Conservation (phyloP, 1,139 yeast genomes). For the Protomyces gravidus region DNA sequence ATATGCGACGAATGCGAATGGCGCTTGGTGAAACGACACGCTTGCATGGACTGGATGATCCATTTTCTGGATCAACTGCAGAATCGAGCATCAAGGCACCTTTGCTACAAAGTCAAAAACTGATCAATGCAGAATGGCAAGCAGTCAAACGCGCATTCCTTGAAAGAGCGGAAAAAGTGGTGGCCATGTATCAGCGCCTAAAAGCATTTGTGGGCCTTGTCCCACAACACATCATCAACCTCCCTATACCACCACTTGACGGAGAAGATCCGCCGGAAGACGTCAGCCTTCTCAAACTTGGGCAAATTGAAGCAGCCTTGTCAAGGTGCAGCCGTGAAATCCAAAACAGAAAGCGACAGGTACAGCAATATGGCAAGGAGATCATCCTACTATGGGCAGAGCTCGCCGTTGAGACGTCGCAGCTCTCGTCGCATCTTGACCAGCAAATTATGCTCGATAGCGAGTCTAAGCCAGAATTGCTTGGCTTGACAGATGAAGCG, state of each 20-base stretch:
- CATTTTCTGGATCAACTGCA: not conserved
- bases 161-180: slow-evolving; percentile 12
- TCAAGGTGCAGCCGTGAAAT: slow-evolving; percentile 12
- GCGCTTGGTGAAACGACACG: slow-evolving; percentile 15
- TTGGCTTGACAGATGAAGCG: slow-evolving; percentile 38
- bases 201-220: not conserved
- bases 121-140: slow-evolving; percentile 6
- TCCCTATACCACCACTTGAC: slow-evolving; percentile 1
- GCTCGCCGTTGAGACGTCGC: slow-evolving; percentile 6
- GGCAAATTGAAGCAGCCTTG: slow-evolving; percentile 12
- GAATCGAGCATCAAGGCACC: slow-evolving; percentile 4
- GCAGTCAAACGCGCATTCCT: slow-evolving; percentile 9
- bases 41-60: slow-evolving; percentile 1
- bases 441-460: slow-evolving; percentile 16
- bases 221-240: not conserved
- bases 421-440: slow-evolving; percentile 7
- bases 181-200: slow-evolving; percentile 1
- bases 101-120: slow-evolving; percentile 16
- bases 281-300: slow-evolving; percentile 16
- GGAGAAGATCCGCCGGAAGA: slow-evolving; percentile 17
- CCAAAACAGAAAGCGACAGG: not conserved
- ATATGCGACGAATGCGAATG: slow-evolving; percentile 17
- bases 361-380: slow-evolving; percentile 11
- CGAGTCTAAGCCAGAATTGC: slow-evolving; percentile 36
- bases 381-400: slow-evolving; percentile 25